Percentiles rank a stretch among this genome's conserved stretches.
These are phyloP conservation scores for Sporothrix variecibatus DNA, from an alignment of 2,329 filamentous ascomycete species.

Conservation along the genomic window DNA sequence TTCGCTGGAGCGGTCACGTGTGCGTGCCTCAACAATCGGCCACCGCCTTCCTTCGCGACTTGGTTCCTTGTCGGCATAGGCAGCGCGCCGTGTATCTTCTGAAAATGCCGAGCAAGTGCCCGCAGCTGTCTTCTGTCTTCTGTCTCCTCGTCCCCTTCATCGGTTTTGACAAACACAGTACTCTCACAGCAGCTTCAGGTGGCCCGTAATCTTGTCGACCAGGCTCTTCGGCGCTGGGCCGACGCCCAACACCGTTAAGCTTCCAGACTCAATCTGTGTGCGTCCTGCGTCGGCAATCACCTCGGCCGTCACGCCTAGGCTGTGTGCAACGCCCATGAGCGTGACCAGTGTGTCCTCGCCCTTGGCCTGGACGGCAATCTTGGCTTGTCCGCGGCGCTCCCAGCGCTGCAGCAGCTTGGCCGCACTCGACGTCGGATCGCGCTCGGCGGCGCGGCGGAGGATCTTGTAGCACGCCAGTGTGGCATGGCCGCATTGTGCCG, in stretches of 20 bases:
- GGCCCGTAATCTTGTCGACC: slow-evolving; percentile 82
- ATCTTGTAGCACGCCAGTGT: slow-evolving; percentile 96
- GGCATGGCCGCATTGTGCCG: slow-evolving; percentile 92
- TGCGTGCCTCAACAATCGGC: neutral
- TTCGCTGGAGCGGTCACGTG: slow-evolving; percentile 21
- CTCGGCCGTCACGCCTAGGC: slow-evolving; percentile 81
- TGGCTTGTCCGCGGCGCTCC: slow-evolving; percentile 85
- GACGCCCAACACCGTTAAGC: slow-evolving; percentile 86
- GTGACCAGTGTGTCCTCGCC: slow-evolving; percentile 78
- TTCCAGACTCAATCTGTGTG: slow-evolving; percentile 93
- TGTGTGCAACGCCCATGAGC: slow-evolving; percentile 75
- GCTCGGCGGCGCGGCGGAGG: slow-evolving; percentile 58
- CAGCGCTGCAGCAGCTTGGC: slow-evolving; percentile 74
- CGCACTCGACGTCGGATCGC: slow-evolving; percentile 53
- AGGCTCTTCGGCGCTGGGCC: slow-evolving; percentile 80
- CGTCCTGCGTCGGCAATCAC: slow-evolving; percentile 94
- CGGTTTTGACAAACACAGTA: too few relatives aligned
- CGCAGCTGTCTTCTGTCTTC: neutral
- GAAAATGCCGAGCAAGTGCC: neutral
- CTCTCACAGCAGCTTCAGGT: slow-evolving; percentile 73
- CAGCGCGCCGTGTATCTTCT: neutral
- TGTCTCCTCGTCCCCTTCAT: too few relatives aligned
- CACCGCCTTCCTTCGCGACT: neutral
- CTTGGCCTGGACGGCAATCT: slow-evolving; percentile 89
- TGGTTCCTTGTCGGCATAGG: neutral